A percentile compares a stretch with the other conserved stretches of the same genome.
These are phyloP conservation scores for Zancudomyces culisetae DNA, from an alignment of 371 early-diverging fungal species.

Conservation along the genomic window DNA sequence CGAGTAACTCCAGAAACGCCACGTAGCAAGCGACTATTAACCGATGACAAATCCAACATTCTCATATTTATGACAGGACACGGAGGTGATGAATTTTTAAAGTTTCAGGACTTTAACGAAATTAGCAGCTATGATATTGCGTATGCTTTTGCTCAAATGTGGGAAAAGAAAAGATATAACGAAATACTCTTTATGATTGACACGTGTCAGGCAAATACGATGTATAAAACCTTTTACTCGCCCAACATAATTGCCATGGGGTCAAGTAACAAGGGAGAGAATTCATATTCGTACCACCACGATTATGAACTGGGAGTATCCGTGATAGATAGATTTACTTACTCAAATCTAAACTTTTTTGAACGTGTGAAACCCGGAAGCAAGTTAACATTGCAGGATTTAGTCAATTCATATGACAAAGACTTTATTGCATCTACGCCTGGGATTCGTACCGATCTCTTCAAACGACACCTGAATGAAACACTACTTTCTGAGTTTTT, in stretches of 20 bases:
- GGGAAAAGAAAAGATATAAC: constrained; percentile 80
- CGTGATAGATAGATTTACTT: constrained; percentile 91
- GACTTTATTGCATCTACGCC: constrained; percentile 56
- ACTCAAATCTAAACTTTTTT: constrained; percentile 73
- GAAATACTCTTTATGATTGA: constrained; percentile 93
- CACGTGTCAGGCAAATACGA: constrained; percentile 92
- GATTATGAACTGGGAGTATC: constrained; percentile 85
- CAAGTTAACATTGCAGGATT: not conserved
- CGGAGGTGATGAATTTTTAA: constrained; percentile 92
- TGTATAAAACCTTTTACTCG: constrained; percentile 75
- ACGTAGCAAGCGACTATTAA: constrained; percentile 74
- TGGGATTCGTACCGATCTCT: constrained; percentile 64
- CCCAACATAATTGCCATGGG: constrained; percentile 84
- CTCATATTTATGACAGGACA: constrained; percentile 95
- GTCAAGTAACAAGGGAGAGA: constrained; percentile 64
- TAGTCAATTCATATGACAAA: constrained; percentile 42
- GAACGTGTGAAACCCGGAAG: constrained; percentile 36
- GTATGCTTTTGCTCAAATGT: constrained; percentile 91
- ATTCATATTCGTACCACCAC: constrained; percentile 83
- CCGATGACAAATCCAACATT: constrained; percentile 86
- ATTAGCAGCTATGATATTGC: constrained; percentile 82
- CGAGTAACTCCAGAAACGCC: constrained; percentile 57
- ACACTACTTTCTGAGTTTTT: constrained; percentile 64
- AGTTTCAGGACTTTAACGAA: constrained; percentile 94
- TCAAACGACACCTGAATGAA: constrained; percentile 32